phyloP scores from a whole-genome alignment of 495 filamentous ascomycete genomes.

The Glonium stellatum region DNA sequence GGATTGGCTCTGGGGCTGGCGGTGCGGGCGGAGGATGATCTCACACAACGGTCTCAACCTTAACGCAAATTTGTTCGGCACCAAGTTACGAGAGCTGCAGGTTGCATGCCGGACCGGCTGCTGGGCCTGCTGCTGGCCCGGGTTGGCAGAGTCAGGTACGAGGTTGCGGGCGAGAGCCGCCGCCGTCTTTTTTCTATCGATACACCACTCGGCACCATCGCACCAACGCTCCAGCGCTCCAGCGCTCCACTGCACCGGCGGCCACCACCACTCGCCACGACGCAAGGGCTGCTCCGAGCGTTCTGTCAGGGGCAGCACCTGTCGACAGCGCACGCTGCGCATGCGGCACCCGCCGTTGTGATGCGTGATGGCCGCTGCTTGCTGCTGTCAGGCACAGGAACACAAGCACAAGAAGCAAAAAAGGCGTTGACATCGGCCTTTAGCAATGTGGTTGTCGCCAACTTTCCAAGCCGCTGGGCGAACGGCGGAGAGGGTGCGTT shows the following conservation, averaged over 20 bases:
- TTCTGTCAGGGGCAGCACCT: too few relatives aligned
- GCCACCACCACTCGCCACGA: too few relatives aligned
- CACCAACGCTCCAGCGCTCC: too few relatives aligned
- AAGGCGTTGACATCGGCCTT: neutral
- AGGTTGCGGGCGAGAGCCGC: neutral
- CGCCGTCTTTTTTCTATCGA: too few relatives aligned
- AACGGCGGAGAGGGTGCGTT: neutral
- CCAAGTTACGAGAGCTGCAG: neutral
- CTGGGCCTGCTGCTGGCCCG: neutral
- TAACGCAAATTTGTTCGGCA: neutral
- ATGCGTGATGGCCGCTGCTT: too few relatives aligned
- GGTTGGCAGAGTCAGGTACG: neutral
- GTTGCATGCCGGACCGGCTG: too few relatives aligned
- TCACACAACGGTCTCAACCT: neutral
- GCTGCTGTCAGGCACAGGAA: neutral
- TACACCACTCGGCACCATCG: too few relatives aligned
- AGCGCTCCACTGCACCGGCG: too few relatives aligned
- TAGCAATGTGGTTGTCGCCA: neutral
- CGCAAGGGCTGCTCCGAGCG: too few relatives aligned
- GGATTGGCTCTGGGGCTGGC: neutral
- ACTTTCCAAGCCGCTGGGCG: neutral
- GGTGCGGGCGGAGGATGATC: too few relatives aligned
- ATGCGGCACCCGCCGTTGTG: too few relatives aligned
- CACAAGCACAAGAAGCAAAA: neutral
- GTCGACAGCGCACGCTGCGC: too few relatives aligned